phyloP scores from a whole-genome alignment of 148 eudicot species.

The Rhododendron henanense region DNA sequence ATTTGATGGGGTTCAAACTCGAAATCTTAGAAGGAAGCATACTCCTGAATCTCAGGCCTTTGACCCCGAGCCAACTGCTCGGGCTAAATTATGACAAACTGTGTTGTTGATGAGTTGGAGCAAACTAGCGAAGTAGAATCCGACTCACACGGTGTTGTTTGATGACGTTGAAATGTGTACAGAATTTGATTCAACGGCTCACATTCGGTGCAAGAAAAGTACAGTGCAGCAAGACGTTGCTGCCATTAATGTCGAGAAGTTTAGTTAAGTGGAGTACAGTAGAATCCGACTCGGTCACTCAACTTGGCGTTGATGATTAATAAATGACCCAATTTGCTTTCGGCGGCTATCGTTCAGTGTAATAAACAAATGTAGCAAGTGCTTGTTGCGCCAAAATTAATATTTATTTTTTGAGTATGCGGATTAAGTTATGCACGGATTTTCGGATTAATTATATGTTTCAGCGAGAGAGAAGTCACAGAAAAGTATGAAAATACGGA shows the following conservation, averaged over 20 bases:
- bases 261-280: background rate
- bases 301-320: background rate
- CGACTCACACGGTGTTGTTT: background rate
- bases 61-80: background rate
- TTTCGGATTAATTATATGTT: too few relatives aligned
- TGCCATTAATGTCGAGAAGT: background rate
- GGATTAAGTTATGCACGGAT: too few relatives aligned
- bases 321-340: background rate
- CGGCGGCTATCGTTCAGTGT: background rate
- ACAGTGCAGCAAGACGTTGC: background rate
- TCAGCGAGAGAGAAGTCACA: too few relatives aligned
- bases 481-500: too few relatives aligned
- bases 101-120: background rate
- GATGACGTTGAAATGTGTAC: background rate
- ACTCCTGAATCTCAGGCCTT: background rate
- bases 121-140: background rate
- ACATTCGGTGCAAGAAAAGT: background rate
- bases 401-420: too few relatives aligned
- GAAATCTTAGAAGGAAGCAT: too few relatives aligned
- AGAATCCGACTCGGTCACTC: background rate
- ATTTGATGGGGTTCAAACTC: too few relatives aligned
- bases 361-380: background rate
- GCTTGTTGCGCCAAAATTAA: background rate
- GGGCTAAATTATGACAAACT: background rate
- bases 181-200: background rate